Percentiles rank a stretch among this genome's conserved stretches.
These are phyloP conservation scores for Adiantum capillusveneris DNA, from an alignment of 75 land plant genomes.

Conservation along the genomic window DNA sequence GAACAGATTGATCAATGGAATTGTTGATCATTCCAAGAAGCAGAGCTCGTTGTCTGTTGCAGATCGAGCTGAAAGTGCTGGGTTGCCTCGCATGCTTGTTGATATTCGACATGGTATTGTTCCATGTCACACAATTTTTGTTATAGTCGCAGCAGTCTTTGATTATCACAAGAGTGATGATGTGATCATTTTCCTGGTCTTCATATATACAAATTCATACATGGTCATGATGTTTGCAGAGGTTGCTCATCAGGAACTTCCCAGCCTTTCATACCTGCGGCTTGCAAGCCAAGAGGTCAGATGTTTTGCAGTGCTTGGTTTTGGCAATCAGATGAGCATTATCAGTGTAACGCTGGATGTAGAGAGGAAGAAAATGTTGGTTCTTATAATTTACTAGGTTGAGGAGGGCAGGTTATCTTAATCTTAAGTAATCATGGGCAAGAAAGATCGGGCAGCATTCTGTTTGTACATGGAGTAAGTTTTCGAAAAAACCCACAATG, in stretches of 20 bases:
- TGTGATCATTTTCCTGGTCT: neutral
- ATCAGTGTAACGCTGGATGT: no score
- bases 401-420: no score
- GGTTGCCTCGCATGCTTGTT: constrained; percentile 71
- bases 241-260: constrained; percentile 79
- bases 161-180: neutral
- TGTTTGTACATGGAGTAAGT: no score
- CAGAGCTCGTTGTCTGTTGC: constrained; percentile 47
- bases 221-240: constrained; percentile 51
- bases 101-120: constrained; percentile 85
- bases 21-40: constrained; percentile 61
- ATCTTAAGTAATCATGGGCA: no score
- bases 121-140: neutral
- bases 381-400: no score
- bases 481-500: no score
- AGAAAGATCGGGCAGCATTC: no score
- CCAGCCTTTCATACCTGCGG: constrained; percentile 55
- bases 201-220: neutral
- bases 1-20: constrained; percentile 79
- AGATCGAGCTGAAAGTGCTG: constrained; percentile 51
- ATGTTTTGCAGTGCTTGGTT: constrained; percentile 6
- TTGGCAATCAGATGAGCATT: no score
- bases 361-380: no score
- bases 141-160: neutral
- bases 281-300: constrained; percentile 64